phyloP scores from a whole-genome alignment of 768 basidiomycete genomes.

The Podaxis mareebaensis region DNA sequence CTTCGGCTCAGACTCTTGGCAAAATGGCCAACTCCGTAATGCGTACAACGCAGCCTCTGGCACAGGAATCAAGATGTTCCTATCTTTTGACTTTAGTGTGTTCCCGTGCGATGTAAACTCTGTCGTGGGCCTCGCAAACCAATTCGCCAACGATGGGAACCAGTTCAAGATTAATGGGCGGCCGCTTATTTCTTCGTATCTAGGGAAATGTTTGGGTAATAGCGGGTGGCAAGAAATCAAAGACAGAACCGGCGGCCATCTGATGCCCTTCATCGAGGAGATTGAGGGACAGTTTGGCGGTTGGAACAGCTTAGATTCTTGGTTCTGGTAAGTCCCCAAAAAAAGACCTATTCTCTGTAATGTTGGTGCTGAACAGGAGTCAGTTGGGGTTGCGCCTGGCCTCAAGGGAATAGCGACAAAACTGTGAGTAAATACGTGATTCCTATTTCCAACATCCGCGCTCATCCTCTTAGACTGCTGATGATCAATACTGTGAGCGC shows the following conservation, averaged over 20 bases:
- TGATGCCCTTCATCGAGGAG: constrained; percentile 60
- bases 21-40: constrained; percentile 42
- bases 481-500: constrained; percentile 48
- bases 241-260: constrained; percentile 45
- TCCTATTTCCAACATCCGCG: background rate
- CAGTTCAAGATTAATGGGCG: constrained; percentile 58
- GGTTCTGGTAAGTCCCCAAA: constrained; percentile 42
- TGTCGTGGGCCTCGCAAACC: constrained; percentile 43
- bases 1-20: constrained; percentile 57
- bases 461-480: constrained; percentile 34
- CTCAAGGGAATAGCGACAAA: constrained; percentile 45
- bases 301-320: constrained; percentile 52
- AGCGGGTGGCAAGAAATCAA: constrained; percentile 46
- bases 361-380: background rate
- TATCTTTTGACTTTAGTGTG: constrained; percentile 57
- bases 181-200: constrained; percentile 61
- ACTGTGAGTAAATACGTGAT: constrained; percentile 30
- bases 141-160: constrained; percentile 48
- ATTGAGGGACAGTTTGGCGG: constrained; percentile 43
- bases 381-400: constrained; percentile 68
- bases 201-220: constrained; percentile 60
- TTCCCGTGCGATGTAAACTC: constrained; percentile 47
- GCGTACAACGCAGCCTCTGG: constrained; percentile 54
- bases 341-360: background rate
- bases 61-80: constrained; percentile 51